Percentiles rank a stretch among this genome's conserved stretches.
These are phyloP conservation scores for Hyaloscypha finlandica DNA, from an alignment of 495 filamentous ascomycete species.

Conservation along the genomic window DNA sequence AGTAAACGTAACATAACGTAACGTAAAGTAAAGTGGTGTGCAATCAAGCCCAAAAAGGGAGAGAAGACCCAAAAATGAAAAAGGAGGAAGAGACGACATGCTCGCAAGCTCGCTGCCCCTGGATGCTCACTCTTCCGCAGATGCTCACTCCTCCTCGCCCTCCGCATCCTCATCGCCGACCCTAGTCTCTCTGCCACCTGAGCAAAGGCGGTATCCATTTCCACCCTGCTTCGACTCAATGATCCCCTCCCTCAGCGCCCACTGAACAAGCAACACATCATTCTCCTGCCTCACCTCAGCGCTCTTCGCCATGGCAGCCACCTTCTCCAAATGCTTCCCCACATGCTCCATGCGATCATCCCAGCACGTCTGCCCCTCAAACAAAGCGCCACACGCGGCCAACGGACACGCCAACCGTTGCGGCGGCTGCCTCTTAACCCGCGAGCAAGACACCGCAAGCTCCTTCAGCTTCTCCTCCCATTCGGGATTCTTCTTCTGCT, in stretches of 20 bases:
- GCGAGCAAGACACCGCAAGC: conserved; percentile 60
- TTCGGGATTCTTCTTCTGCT: conserved; percentile 29
- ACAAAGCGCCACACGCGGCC: conserved; percentile 53
- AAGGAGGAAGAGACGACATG: too few relatives aligned
- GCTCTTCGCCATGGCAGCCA: conserved; percentile 19
- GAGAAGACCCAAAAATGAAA: too few relatives aligned
- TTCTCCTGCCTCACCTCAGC: conserved; percentile 18
- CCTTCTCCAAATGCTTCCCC: conserved; percentile 74
- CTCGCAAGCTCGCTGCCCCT: too few relatives aligned
- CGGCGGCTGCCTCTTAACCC: conserved; percentile 62
- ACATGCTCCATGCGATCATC: conserved; percentile 90
- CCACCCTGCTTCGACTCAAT: conserved; percentile 9
- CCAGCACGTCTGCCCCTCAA: conserved; percentile 69
- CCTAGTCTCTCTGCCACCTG: not conserved
- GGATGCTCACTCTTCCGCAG: too few relatives aligned
- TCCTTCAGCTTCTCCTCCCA: conserved; percentile 41
- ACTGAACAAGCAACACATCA: conserved; percentile 29
- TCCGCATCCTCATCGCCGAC: conserved; percentile 20
- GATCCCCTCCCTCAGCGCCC: conserved; percentile 29
- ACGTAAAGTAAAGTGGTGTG: too few relatives aligned
- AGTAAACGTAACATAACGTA: too few relatives aligned
- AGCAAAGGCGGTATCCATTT: conserved; percentile 8
- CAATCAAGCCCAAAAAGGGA: too few relatives aligned
- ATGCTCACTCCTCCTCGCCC: conserved; percentile 18
- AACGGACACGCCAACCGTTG: conserved; percentile 65